A percentile compares a stretch with the other conserved stretches of the same genome.
phyloP scores from a whole-genome alignment of 2,329 filamentous ascomycete species.

The Stagonosporopsis cucurbitacearum region DNA sequence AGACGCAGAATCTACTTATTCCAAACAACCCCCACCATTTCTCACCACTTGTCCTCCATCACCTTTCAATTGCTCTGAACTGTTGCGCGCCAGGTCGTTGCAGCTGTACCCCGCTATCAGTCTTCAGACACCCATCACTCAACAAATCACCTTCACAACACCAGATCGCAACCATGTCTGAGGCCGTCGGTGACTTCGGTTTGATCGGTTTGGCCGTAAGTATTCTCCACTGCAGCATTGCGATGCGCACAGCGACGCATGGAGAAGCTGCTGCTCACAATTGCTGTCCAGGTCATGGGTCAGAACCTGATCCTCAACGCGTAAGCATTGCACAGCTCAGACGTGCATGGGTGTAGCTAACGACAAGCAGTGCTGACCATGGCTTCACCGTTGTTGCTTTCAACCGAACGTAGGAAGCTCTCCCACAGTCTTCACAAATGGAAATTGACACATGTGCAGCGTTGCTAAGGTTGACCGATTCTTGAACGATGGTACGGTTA shows the following conservation, averaged over 20 bases:
- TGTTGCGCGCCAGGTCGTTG: constrained; percentile 41
- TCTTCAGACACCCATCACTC: constrained; percentile 25
- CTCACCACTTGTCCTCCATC: constrained; percentile 32
- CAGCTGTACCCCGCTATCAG: constrained; percentile 39
- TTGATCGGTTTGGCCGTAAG: constrained; percentile 60
- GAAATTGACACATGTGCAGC: constrained; percentile 37
- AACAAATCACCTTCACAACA: constrained; percentile 13
- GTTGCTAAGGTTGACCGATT: constrained; percentile 97
- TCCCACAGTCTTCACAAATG: not conserved
- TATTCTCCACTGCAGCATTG: constrained; percentile 13
- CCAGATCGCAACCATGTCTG: constrained; percentile 42
- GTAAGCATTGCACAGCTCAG: constrained; percentile 40
- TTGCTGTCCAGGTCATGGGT: constrained; percentile 51
- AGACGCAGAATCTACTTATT: constrained; percentile 42
- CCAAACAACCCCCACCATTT: constrained; percentile 35
- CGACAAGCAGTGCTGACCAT: constrained; percentile 55
- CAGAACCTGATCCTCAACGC: constrained; percentile 64
- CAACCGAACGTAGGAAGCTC: constrained; percentile 76
- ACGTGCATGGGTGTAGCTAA: constrained; percentile 34
- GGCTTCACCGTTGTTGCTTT: constrained; percentile 96
- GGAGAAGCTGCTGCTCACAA: constrained; percentile 26
- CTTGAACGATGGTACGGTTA: constrained; percentile 68
- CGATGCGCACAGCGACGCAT: not conserved
- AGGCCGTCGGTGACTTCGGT: constrained; percentile 56
- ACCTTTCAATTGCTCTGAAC: constrained; percentile 33